Evolutionary conservation across 2,329 filamentous ascomycete species (phyloP).

Genomic region (Trichothecium sympodiale): DNA sequence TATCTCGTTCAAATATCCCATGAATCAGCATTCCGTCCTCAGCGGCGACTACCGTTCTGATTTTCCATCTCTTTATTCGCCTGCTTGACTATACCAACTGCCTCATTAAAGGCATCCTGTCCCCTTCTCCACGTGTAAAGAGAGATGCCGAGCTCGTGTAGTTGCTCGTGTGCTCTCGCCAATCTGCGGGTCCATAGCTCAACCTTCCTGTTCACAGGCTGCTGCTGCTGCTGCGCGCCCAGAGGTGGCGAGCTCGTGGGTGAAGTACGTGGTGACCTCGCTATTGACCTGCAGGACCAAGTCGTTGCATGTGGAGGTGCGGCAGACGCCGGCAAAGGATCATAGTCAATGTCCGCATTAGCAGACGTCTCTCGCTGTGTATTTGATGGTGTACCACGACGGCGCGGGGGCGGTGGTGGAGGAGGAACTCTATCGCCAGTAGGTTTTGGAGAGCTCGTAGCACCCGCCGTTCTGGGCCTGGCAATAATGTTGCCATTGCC

Average conservation of each 20-base stretch:
- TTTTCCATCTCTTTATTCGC: constrained; percentile 32
- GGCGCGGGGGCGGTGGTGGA: constrained; percentile 36
- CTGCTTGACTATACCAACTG: constrained; percentile 51
- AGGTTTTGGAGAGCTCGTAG: background rate
- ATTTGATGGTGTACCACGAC: constrained; percentile 29
- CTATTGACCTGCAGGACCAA: constrained; percentile 12
- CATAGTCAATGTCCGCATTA: constrained; percentile 26
- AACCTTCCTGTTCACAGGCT: constrained; percentile 52
- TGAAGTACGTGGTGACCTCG: constrained; percentile 19
- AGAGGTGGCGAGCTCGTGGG: constrained; percentile 23
- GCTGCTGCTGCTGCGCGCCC: constrained; percentile 16
- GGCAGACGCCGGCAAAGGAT: constrained; percentile 24
- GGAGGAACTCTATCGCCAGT: constrained; percentile 11
- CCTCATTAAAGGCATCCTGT: constrained; percentile 56
- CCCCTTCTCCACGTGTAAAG: constrained; percentile 66
- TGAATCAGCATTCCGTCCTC: too few species aligned
- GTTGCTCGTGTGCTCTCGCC: constrained; percentile 48
- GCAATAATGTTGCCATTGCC: constrained; percentile 1
- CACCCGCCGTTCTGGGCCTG: background rate
- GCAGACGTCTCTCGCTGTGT: constrained; percentile 10
- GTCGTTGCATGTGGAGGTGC: constrained; percentile 1
- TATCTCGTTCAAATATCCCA: too few species aligned
- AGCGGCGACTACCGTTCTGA: too few species aligned
- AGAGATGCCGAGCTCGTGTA: constrained; percentile 54
- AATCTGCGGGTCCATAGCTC: constrained; percentile 62